Conservation (phyloP, 2,329 filamentous ascomycete genomes). For the Fusarium oxysporum region DNA sequence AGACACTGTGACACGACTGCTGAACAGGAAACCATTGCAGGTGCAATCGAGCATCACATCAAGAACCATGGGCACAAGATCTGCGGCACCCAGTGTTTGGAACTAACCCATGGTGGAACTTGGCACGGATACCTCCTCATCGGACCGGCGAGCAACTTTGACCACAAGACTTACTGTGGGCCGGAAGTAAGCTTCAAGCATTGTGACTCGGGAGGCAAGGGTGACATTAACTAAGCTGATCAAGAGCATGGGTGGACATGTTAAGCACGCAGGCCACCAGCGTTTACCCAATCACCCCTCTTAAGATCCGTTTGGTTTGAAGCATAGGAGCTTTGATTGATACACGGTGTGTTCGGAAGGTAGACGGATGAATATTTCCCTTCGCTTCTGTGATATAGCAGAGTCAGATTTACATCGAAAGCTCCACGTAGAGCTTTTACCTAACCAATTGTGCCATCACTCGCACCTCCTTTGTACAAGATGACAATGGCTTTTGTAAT, state of each 20-base stretch:
- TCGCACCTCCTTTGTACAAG: accelerated
- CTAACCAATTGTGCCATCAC: no score
- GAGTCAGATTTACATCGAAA: not conserved
- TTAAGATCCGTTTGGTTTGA: not conserved
- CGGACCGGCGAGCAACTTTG: accelerated
- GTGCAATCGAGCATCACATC: not conserved
- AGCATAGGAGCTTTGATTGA: accelerated
- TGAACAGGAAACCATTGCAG: not conserved
- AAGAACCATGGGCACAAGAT: not conserved
- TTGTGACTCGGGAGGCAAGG: not conserved
- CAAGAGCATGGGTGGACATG: not conserved
- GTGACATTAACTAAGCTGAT: not conserved
- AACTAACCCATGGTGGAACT: not conserved
- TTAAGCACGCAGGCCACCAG: not conserved
- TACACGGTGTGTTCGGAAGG: not conserved
- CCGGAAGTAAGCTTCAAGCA: not conserved
- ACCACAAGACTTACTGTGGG: not conserved
- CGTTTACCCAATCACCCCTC: no score
- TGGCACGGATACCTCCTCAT: not conserved
- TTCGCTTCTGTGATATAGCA: not conserved
- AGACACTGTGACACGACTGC: not conserved
- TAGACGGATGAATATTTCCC: no score
- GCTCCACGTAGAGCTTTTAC: not conserved
- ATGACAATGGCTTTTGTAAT: accelerated
- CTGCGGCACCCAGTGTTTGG: accelerated